Evolutionary conservation across 1,284 basidiomycete species (phyloP).

Genomic region (Puccinia coronata): DNA sequence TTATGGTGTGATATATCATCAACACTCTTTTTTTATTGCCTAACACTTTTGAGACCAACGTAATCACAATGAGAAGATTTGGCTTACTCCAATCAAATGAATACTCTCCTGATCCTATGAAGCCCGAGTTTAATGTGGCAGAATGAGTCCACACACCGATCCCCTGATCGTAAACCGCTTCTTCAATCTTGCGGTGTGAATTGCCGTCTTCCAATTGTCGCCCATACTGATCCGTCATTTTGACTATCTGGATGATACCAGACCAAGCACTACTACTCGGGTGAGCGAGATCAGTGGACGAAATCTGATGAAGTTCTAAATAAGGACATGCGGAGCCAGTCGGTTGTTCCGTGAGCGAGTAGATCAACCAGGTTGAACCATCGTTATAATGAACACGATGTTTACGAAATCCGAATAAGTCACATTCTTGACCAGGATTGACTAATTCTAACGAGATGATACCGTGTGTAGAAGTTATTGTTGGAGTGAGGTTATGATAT

Average conservation of each 20-base stretch:
- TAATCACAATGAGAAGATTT: background rate
- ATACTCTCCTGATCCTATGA: conserved; percentile 34
- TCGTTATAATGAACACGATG: conserved; percentile 38
- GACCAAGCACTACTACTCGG: conserved; percentile 24
- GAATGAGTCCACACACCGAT: conserved; percentile 42
- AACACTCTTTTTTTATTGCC: background rate
- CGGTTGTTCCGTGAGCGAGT: conserved; percentile 17
- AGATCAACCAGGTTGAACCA: conserved; percentile 45
- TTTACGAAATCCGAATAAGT: conserved; percentile 42
- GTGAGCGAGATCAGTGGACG: conserved; percentile 17
- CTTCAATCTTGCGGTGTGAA: conserved; percentile 29
- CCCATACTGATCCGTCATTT: conserved; percentile 45
- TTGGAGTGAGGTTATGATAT: conserved; percentile 30
- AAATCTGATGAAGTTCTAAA: conserved; percentile 33
- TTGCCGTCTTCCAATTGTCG: conserved; percentile 25
- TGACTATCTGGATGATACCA: conserved; percentile 49
- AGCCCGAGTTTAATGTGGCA: conserved; percentile 32
- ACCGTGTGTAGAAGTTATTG: conserved; percentile 22
- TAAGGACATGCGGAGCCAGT: background rate
- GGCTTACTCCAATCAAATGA: conserved; percentile 48
- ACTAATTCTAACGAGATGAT: conserved; percentile 18
- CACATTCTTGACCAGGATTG: conserved; percentile 13
- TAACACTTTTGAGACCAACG: background rate
- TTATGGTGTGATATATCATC: background rate
- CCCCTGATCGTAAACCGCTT: conserved; percentile 40